Percentiles rank a stretch among this genome's conserved stretches.
phyloP scores from a whole-genome alignment of 768 basidiomycete species.

The Panus rudis region DNA sequence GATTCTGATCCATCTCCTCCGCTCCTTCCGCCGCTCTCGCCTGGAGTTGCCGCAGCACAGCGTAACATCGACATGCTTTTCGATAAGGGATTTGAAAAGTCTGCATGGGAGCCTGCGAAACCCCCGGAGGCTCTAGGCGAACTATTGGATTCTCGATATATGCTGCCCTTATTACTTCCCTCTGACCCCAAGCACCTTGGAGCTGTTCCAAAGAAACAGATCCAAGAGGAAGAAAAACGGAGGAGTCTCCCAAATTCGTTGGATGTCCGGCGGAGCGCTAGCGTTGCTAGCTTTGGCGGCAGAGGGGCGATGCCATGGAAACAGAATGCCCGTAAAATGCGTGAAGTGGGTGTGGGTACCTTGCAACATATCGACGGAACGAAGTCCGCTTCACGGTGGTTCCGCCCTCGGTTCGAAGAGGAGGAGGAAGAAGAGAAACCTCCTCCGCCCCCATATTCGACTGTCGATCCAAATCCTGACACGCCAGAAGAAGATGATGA shows the following conservation, averaged over 20 bases:
- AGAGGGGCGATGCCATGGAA: constrained; percentile 49
- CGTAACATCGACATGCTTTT: constrained; percentile 76
- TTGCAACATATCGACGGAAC: constrained; percentile 69
- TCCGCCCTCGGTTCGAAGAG: constrained; percentile 37
- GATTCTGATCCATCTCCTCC: constrained; percentile 21
- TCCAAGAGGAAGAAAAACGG: constrained; percentile 28
- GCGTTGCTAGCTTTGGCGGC: constrained; percentile 30
- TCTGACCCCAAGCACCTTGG: constrained; percentile 73
- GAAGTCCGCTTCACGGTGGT: constrained; percentile 56
- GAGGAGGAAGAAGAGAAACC: constrained; percentile 28
- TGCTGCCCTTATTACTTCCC: constrained; percentile 85
- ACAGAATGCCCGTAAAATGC: constrained; percentile 49
- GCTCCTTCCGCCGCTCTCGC: constrained; percentile 23
- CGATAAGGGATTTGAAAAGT: constrained; percentile 55
- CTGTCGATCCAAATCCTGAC: constrained; percentile 24
- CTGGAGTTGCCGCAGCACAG: constrained; percentile 31
- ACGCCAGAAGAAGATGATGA: background rate
- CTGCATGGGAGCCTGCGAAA: constrained; percentile 70
- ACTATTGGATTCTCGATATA: constrained; percentile 84
- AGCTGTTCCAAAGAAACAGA: constrained; percentile 49
- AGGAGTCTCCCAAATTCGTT: constrained; percentile 18
- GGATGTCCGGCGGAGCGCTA: constrained; percentile 30
- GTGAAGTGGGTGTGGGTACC: constrained; percentile 52
- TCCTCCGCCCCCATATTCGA: constrained; percentile 19
- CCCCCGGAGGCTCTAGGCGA: constrained; percentile 85